Evolutionary conservation across 345 rosid genomes (phyloP), one percentile per base, ranked within the genome.

Genomic region (Balakata baccata): DNA sequence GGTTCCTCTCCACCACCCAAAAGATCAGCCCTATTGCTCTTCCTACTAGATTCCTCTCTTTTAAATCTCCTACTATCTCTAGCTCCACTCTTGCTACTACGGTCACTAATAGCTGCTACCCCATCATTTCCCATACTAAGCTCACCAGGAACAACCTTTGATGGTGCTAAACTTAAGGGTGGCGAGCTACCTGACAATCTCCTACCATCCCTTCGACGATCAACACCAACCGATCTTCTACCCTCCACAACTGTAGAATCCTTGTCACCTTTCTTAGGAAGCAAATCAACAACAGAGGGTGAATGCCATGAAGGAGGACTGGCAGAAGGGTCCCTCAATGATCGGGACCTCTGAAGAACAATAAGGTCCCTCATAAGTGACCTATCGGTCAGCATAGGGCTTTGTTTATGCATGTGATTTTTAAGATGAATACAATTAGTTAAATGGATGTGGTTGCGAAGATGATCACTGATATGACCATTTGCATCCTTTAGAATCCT

Each of bases 381-480:
- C 77, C 93, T 86, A 82, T 93, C 93, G 0, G 83, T 81, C 68
- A 88, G 81, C 59, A 88, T 85, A 23, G 98, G 97, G 77, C 93
- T 93, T 66, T 93, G 99, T 82, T 92, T 95, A 78, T 93, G 99
- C 98, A 93, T 93, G 79, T 93, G 99, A 78, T 96, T 90, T 86
- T 96, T 96, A 86, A 96, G 86, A 84, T 96, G 98, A 76, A 96
- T 96, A 79, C 98, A 96, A 68, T 96, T 96, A 50, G 97, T 91
- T 74, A 96, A 86, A 74, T 96, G 99, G 74, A 96, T 85, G 81
- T 96, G 98, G 80, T 91, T 91, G 71, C 96, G 94, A 43, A 91
- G 97, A 88, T 96, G 98, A 77, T 96, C 97, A 71, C 91, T 77
- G 50, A 96, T 84, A 73, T 91, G 95, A 70, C 95, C 91, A 88